Evolutionary conservation across 768 basidiomycete species (phyloP).

Genomic region (Mycena albidolilacea): DNA sequence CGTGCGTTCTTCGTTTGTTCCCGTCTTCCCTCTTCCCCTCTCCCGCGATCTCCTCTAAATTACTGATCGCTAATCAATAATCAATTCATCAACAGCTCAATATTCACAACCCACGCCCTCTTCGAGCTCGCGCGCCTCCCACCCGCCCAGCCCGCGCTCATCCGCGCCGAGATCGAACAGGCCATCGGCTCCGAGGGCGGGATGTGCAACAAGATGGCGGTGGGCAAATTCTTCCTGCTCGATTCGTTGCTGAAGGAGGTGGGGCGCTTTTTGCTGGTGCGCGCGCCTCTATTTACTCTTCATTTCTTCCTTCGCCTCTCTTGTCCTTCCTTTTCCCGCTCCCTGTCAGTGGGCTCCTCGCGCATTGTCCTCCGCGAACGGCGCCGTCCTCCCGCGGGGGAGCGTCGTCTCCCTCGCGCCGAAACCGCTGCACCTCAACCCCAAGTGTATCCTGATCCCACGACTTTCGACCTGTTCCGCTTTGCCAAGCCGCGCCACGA

Average conservation of each 20-base stretch:
- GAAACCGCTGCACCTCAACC: slow-evolving; percentile 32
- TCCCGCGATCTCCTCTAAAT: no score
- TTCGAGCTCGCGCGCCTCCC: slow-evolving; percentile 39
- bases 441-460: slow-evolving; percentile 33
- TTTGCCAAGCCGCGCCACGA: slow-evolving; percentile 28
- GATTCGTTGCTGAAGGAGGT: slow-evolving; percentile 42
- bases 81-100: slow-evolving; percentile 20
- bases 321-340: no score
- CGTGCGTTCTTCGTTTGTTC: slow-evolving; percentile 33
- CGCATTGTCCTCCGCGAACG: slow-evolving; percentile 33
- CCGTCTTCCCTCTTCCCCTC: no score
- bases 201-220: slow-evolving; percentile 36
- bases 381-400: slow-evolving; percentile 33
- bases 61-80: not conserved
- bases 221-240: slow-evolving; percentile 36
- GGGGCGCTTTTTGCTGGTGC: slow-evolving; percentile 34
- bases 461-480: slow-evolving; percentile 39
- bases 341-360: slow-evolving; percentile 35
- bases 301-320: no score
- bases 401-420: slow-evolving; percentile 36
- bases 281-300: no score
- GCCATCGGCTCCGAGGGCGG: slow-evolving; percentile 38
- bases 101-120: slow-evolving; percentile 40
- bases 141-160: slow-evolving; percentile 20
- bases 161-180: slow-evolving; percentile 32